These are phyloP conservation scores for Aspergillus persii DNA, from an alignment of 2,329 filamentous ascomycete genomes.

Conservation along the genomic window DNA sequence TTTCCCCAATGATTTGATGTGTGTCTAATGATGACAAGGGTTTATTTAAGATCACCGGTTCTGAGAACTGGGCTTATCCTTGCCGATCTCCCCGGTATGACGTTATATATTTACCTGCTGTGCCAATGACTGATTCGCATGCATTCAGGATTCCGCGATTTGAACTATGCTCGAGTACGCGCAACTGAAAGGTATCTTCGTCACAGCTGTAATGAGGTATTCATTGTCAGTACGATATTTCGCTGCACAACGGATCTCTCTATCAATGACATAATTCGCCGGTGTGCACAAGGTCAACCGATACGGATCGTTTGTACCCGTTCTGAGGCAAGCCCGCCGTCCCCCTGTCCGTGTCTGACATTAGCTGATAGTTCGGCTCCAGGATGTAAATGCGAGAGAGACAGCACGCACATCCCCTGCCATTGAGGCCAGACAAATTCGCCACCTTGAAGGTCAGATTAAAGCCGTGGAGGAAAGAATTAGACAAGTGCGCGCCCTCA, in stretches of 20 bases:
- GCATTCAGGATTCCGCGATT: conserved; percentile 19
- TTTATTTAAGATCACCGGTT: conserved; percentile 19
- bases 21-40: conserved; percentile 11
- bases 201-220: conserved; percentile 21
- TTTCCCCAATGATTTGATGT: not conserved
- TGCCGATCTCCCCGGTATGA: conserved; percentile 22
- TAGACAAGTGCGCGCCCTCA: not conserved
- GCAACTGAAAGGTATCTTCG: conserved; percentile 22
- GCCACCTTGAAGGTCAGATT: not conserved
- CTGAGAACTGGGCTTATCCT: conserved; percentile 20
- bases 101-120: not conserved
- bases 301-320: conserved; percentile 20
- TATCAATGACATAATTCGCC: conserved; percentile 13
- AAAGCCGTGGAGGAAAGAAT: not conserved
- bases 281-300: conserved; percentile 6
- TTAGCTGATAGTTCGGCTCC: not conserved
- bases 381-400: conserved; percentile 15
- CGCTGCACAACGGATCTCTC: conserved; percentile 19
- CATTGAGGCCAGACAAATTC: not conserved
- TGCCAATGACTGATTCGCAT: not conserved
- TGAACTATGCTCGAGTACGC: conserved; percentile 19
- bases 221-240: conserved; percentile 18
- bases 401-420: not conserved
- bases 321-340: conserved; percentile 12
- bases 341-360: too few species aligned